phyloP scores from a whole-genome alignment of 1,284 basidiomycete genomes.

The Malassezia dermatis region DNA sequence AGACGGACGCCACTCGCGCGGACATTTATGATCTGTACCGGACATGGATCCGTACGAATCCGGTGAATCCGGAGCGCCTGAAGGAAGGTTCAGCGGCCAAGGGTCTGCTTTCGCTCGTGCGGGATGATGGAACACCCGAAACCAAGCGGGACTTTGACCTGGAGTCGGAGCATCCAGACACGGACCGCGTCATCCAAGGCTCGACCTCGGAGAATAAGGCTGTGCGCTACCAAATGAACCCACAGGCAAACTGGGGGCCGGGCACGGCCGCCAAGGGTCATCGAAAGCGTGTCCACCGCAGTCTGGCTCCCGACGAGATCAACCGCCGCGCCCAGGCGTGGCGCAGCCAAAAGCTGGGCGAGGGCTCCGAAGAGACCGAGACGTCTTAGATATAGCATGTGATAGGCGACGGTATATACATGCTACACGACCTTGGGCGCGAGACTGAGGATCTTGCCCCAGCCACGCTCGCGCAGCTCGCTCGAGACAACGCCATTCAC shows the following conservation, averaged over 20 bases:
- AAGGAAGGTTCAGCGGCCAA: slow-evolving; percentile 57
- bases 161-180: slow-evolving; percentile 19
- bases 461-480: slow-evolving; percentile 79
- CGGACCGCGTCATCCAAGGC: slow-evolving; percentile 12
- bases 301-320: slow-evolving; percentile 11
- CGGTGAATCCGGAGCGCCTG: slow-evolving; percentile 63
- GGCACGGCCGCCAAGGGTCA: slow-evolving; percentile 44
- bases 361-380: background rate
- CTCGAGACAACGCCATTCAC: slow-evolving; percentile 86
- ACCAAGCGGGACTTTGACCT: slow-evolving; percentile 22
- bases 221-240: slow-evolving; percentile 78
- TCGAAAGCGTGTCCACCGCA: slow-evolving; percentile 10
- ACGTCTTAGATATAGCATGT: background rate
- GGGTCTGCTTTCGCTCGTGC: slow-evolving; percentile 56
- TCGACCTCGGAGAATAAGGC: background rate
- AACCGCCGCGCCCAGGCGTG: slow-evolving; percentile 10
- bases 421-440: slow-evolving; percentile 67
- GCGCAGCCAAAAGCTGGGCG: background rate
- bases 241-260: slow-evolving; percentile 83
- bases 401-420: slow-evolving; percentile 1
- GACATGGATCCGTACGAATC: slow-evolving; percentile 62
- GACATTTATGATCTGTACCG: slow-evolving; percentile 75
- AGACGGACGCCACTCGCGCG: slow-evolving; percentile 67
- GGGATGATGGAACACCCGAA: slow-evolving; percentile 24
- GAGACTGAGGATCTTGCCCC: slow-evolving; percentile 84